Conservation (phyloP, 202 grass and related monocot genomes). For the Digitaria exilis region DNA sequence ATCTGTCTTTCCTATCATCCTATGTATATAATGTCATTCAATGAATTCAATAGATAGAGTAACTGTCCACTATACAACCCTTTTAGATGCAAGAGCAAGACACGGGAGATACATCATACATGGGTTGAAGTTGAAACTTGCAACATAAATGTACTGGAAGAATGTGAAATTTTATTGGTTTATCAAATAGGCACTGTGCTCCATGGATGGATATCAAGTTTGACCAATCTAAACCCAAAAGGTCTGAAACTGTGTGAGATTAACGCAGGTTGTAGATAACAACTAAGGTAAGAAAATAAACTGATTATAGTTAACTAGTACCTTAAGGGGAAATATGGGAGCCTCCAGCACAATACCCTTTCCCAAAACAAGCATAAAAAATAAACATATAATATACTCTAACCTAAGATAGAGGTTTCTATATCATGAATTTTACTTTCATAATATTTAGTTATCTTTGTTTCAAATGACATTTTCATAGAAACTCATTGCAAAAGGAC, state of each 20-base stretch:
- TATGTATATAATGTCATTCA: not conserved
- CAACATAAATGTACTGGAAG: not conserved
- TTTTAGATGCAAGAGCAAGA: not conserved
- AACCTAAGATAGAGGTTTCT: not conserved
- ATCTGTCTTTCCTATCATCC: not conserved
- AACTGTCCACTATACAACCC: not conserved
- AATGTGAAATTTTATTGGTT: not conserved
- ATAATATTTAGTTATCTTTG: not conserved
- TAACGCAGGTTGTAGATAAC: not conserved
- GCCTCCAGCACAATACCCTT: not conserved
- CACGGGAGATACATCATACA: not conserved
- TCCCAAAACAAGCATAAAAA: slow-evolving; percentile 17
- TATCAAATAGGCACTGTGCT: not conserved
- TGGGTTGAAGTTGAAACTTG: not conserved
- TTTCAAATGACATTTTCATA: slow-evolving; percentile 2
- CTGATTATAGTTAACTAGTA: not conserved
- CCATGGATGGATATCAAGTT: slow-evolving; percentile 11
- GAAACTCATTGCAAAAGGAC: not conserved
- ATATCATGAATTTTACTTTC: not conserved
- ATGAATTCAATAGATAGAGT: not conserved
- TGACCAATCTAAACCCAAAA: slow-evolving; percentile 18
- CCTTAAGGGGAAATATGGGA: not conserved
- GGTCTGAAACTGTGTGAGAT: slow-evolving; percentile 4
- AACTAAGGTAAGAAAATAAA: not conserved
- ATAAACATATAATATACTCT: not conserved